Conservation (phyloP, 2,329 filamentous ascomycete genomes). For the Akanthomyces lecanii region DNA sequence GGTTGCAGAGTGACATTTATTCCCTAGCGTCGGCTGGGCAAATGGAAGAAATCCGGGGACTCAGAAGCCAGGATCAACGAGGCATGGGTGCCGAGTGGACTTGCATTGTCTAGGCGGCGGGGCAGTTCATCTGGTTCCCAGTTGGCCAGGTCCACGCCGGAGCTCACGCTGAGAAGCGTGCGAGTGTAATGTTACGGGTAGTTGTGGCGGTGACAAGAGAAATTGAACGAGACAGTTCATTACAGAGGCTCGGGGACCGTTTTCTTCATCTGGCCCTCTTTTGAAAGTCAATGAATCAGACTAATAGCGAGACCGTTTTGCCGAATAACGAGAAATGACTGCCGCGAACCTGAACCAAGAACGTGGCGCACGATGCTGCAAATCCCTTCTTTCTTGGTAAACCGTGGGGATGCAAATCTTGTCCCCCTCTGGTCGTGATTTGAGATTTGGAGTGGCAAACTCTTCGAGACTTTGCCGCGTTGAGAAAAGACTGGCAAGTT, state of each 20-base stretch:
- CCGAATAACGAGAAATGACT: background rate
- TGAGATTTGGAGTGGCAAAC: slow-evolving; percentile 10
- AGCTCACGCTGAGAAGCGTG: background rate
- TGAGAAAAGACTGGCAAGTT: background rate
- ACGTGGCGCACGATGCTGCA: background rate
- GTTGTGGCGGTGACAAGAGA: slow-evolving; percentile 4
- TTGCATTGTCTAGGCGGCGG: slow-evolving; percentile 5
- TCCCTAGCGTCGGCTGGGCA: background rate
- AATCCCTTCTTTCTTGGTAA: background rate
- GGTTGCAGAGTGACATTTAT: background rate
- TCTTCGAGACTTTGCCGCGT: slow-evolving; percentile 4
- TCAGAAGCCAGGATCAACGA: background rate
- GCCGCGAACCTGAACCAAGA: background rate
- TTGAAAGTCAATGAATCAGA: background rate
- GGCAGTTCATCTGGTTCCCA: slow-evolving; percentile 12
- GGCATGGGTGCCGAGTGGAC: slow-evolving; percentile 1
- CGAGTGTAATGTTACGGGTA: background rate
- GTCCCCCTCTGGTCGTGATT: background rate
- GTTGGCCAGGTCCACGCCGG: background rate
- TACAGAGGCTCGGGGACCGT: background rate
- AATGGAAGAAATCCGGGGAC: slow-evolving; percentile 9
- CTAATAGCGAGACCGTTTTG: background rate
- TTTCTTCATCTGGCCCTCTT: background rate
- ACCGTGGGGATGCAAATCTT: background rate
- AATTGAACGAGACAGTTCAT: slow-evolving; percentile 6